These are phyloP conservation scores for Globisporangium spinosum DNA, from an alignment of 352 stramenopile genomes.

Conservation along the genomic window DNA sequence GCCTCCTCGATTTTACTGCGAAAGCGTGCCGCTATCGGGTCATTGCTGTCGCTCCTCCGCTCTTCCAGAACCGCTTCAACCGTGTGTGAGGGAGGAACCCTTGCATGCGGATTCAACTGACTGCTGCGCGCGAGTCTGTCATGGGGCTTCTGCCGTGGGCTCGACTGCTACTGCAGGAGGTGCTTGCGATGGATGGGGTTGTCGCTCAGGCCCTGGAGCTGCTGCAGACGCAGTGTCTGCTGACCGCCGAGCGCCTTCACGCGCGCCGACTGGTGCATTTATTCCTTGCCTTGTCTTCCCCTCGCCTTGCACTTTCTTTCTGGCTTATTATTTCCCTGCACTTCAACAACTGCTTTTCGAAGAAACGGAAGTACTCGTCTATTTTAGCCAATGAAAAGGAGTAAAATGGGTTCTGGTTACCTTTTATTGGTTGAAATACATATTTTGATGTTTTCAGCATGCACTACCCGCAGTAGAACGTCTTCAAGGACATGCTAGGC, in stretches of 20 bases:
- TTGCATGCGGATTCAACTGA: conserved; percentile 1
- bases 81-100: conserved; percentile 21
- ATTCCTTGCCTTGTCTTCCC: not conserved
- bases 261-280: conserved; percentile 25
- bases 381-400: not conserved
- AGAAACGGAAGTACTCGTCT: not conserved
- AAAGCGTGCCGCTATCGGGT: conserved; percentile 26
- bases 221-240: conserved; percentile 42
- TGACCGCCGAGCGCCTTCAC: conserved; percentile 38
- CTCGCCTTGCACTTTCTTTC: not conserved
- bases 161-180: conserved; percentile 5
- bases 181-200: conserved; percentile 34
- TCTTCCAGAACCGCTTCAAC: conserved; percentile 50
- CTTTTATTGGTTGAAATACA: not conserved
- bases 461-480: too few relatives aligned
- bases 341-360: not conserved
- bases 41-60: conserved; percentile 9
- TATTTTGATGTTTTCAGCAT: not conserved
- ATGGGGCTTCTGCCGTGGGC: not conserved
- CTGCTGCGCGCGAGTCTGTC: not conserved
- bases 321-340: not conserved
- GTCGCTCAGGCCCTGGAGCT: conserved; percentile 36
- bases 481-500: too few relatives aligned
- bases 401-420: not conserved
- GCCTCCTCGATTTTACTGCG: conserved; percentile 40